A percentile compares a stretch with the other conserved stretches of the same genome.
Conservation (phyloP, 176 grass and related monocot genomes). For the Phoenix dactylifera region DNA sequence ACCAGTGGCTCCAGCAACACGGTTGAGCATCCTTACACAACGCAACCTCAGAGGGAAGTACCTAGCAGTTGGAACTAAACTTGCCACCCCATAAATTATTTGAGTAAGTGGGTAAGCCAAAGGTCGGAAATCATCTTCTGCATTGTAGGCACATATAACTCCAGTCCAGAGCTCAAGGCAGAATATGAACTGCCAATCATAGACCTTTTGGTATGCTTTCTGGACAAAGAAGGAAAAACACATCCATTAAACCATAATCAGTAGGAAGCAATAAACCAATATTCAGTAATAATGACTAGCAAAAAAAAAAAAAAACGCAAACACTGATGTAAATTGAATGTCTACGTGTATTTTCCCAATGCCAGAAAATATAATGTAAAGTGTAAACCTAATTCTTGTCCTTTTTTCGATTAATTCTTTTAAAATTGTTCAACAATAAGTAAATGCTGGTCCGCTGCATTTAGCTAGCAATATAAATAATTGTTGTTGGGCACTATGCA, state of each 20-base stretch:
- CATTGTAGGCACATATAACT: constrained; percentile 55
- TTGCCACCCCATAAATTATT: constrained; percentile 83
- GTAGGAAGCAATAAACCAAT: too few species aligned
- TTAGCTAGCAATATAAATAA: too few species aligned
- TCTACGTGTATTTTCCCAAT: constrained; percentile 8
- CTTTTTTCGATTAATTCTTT: too few species aligned
- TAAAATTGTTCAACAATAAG: too few species aligned
- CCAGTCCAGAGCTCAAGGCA: constrained; percentile 92
- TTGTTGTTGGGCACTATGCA: too few species aligned
- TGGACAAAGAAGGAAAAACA: constrained; percentile 22
- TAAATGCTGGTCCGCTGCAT: too few species aligned
- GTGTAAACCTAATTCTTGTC: too few species aligned
- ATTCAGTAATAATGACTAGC: neutral
- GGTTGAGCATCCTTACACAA: constrained; percentile 88
- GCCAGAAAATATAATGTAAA: neutral
- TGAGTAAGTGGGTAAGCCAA: constrained; percentile 85
- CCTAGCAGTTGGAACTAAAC: constrained; percentile 60
- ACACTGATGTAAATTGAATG: constrained; percentile 2
- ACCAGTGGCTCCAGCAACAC: constrained; percentile 71
- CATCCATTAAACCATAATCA: too few species aligned
- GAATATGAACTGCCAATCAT: constrained; percentile 98
- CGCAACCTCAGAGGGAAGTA: constrained; percentile 81
- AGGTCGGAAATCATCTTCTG: constrained; percentile 60
- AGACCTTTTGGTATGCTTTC: constrained; percentile 91
- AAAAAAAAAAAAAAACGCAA: constrained; percentile 6